These are phyloP conservation scores for Colletotrichum spinosum DNA, from an alignment of 2,329 filamentous ascomycete species.

Conservation along the genomic window DNA sequence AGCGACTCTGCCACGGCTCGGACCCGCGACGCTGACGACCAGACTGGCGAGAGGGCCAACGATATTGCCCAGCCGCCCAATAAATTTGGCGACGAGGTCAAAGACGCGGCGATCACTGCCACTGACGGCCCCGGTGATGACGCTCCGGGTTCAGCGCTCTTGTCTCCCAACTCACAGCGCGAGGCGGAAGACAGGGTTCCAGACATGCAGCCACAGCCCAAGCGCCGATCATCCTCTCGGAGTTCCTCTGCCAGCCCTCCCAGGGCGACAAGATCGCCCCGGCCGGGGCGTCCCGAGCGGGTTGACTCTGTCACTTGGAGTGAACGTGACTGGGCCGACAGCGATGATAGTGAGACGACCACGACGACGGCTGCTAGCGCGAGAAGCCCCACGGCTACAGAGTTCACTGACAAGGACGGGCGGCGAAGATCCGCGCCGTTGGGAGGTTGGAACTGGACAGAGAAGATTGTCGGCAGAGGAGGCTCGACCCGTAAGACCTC, in stretches of 20 bases:
- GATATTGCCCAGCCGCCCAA: slow-evolving; percentile 66
- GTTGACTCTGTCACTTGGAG: slow-evolving; percentile 73
- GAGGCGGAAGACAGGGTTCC: slow-evolving; percentile 60
- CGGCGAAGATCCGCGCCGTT: slow-evolving; percentile 38
- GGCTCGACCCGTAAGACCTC: slow-evolving; percentile 22
- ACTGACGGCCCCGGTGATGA: slow-evolving; percentile 22
- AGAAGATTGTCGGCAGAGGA: slow-evolving; percentile 63
- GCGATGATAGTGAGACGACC: slow-evolving; percentile 55
- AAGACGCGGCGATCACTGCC: slow-evolving; percentile 41
- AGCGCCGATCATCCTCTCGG: slow-evolving; percentile 29
- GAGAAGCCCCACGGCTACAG: slow-evolving; percentile 20
- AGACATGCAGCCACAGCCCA: slow-evolving; percentile 52
- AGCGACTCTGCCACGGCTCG: slow-evolving; percentile 76
- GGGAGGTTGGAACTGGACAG: slow-evolving; percentile 63
- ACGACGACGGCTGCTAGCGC: slow-evolving; percentile 35
- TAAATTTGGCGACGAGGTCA: slow-evolving; percentile 75
- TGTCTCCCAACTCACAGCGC: slow-evolving; percentile 37
- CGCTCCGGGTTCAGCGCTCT: slow-evolving; percentile 44
- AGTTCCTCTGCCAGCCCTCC: slow-evolving; percentile 32
- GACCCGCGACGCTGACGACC: slow-evolving; percentile 75
- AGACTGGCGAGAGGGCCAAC: slow-evolving; percentile 76
- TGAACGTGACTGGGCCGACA: slow-evolving; percentile 72
- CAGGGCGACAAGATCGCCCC: slow-evolving; percentile 19
- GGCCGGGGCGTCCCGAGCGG: slow-evolving; percentile 12
- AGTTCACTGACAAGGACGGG: slow-evolving; percentile 41